phyloP scores from a whole-genome alignment of 2,329 filamentous ascomycete genomes.

The Penicillium sp. region DNA sequence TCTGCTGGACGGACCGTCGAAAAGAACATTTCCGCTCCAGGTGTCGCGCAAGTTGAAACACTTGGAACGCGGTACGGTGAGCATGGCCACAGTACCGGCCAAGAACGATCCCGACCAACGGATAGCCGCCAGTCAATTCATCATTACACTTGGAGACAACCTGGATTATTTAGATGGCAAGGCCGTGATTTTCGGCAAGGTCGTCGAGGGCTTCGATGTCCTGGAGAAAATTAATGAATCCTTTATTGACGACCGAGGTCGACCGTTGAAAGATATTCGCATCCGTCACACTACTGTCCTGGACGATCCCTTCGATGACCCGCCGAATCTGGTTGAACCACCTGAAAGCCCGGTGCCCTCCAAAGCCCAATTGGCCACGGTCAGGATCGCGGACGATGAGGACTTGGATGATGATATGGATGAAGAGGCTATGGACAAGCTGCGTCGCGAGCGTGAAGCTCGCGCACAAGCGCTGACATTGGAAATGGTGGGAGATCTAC shows the following conservation, averaged over 20 bases:
- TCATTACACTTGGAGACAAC: conserved; percentile 85
- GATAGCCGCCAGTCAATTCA: conserved; percentile 86
- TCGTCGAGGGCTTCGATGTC: conserved; percentile 92
- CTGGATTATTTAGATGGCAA: conserved; percentile 90
- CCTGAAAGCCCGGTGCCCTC: conserved; percentile 77
- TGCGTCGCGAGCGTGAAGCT: conserved; percentile 83
- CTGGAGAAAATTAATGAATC: conserved; percentile 90
- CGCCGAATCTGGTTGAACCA: conserved; percentile 71
- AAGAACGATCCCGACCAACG: conserved; percentile 75
- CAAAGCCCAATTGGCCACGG: conserved; percentile 82
- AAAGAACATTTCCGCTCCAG: conserved; percentile 78
- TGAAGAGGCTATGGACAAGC: conserved; percentile 74
- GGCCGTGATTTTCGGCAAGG: conserved; percentile 90
- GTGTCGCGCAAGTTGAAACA: conserved; percentile 88
- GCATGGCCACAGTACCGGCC: conserved; percentile 89
- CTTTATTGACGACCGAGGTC: conserved; percentile 80
- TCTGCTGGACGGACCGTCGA: conserved; percentile 66
- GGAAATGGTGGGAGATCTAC: conserved; percentile 96
- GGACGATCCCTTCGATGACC: conserved; percentile 89
- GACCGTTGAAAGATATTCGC: conserved; percentile 89
- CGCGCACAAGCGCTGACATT: conserved; percentile 90
- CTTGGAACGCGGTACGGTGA: conserved; percentile 83
- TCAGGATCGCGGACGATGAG: conserved; percentile 88
- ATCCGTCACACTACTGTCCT: conserved; percentile 90
- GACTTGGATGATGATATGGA: conserved; percentile 75